Base-by-base conservation (phyloP, 495 filamentous ascomycete species). In the Penicillium dipodomyicola region DNA sequence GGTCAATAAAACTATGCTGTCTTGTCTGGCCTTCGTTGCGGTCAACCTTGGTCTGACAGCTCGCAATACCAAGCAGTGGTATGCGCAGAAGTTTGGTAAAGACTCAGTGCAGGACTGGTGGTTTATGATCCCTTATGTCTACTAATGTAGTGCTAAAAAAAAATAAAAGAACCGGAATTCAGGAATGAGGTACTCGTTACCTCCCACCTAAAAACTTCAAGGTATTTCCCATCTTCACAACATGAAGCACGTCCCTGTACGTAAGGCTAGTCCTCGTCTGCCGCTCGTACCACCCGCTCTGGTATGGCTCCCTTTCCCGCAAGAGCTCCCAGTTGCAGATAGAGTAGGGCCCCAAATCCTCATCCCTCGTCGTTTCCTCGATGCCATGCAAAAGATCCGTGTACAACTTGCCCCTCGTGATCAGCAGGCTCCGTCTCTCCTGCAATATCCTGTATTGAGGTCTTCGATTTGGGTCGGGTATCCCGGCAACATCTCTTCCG, bases 231-330 rank as follows among this genome's bases (percentile, higher is more conserved):
- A 95, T 67, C 52, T 87, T 90, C 5, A 86, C 87, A 44, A 96
- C 91, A 68, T 88, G 93, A 54, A 91, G 74, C 42, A 97, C 95
- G 74, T 97, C 94, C 52, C 95, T 82, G 78, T 91, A 97, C 9
- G 94, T 98, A 60, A 97, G 76, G 70, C 93, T 97, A 25, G 85
- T 83, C 65, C 94, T 82, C 4, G 82, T 89, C 60, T 75, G 70
- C 49, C 94, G 82, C 61, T 80, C 62, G 60, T 81, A 85, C 46
- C 69, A 72, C 2, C 90, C 91, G 22, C 68, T 67, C 33, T 63
- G 59, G 66, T 86, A 90, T n/a, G 42, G 54, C 14, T 78, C 73
- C 17, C 74, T 72, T 32, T 88, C 80, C 15, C 87, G 82, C 43
- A 98, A 73, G 22, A 95, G 72, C 32, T 72, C 66, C 95, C 95